Evolutionary conservation across 768 basidiomycete species (phyloP).

Genomic region (Pleurotus djamor): DNA sequence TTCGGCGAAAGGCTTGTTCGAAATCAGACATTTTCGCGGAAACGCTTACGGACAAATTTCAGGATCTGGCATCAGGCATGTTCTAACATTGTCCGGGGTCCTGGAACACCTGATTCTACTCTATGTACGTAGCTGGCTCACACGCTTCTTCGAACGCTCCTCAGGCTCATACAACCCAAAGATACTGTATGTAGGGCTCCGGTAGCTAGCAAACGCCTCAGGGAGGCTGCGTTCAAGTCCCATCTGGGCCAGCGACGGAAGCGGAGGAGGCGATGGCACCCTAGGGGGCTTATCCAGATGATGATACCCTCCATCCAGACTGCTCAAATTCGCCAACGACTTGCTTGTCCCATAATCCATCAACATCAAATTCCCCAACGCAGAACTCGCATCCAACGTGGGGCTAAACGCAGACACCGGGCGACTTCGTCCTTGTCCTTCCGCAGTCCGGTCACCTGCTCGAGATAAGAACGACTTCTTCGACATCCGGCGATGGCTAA

Average conservation of each 20-base stretch:
- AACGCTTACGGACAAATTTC: too few species aligned
- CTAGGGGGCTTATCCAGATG: constrained; percentile 64
- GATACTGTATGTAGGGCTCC: constrained; percentile 82
- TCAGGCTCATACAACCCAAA: constrained; percentile 66
- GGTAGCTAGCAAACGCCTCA: constrained; percentile 62
- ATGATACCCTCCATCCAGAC: constrained; percentile 6
- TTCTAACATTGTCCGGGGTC: too few species aligned
- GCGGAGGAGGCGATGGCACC: constrained; percentile 75
- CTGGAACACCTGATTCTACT: too few species aligned
- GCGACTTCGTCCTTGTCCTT: background rate
- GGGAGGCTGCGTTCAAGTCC: constrained; percentile 62
- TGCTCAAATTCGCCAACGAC: constrained; percentile 23
- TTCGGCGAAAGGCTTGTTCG: too few species aligned
- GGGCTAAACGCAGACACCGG: constrained; percentile 17
- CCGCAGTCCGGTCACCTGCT: background rate
- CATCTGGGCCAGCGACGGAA: constrained; percentile 79
- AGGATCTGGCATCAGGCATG: too few species aligned
- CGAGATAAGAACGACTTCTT: background rate
- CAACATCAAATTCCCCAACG: constrained; percentile 60
- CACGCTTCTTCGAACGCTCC: constrained; percentile 48
- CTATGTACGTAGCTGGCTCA: background rate
- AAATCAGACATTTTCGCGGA: too few species aligned
- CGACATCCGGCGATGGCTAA: constrained; percentile 19
- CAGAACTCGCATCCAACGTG: constrained; percentile 40
- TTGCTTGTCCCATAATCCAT: constrained; percentile 48